These are phyloP conservation scores for Vaccinium myrtillus DNA, from an alignment of 148 eudicot species.

Conservation along the genomic window DNA sequence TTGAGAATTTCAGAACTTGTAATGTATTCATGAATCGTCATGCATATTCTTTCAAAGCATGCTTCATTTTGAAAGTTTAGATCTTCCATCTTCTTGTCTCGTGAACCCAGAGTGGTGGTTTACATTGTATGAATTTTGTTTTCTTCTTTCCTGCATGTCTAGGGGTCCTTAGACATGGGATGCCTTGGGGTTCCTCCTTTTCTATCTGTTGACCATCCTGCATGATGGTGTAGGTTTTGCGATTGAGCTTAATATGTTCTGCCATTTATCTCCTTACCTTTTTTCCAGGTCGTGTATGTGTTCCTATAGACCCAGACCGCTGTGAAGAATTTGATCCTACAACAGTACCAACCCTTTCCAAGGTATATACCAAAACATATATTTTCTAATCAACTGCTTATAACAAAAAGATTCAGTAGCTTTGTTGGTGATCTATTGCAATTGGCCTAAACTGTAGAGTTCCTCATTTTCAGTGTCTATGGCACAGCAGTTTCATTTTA, in stretches of 20 bases:
- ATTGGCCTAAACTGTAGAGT: background rate
- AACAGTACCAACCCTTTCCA: slow-evolving; percentile 77
- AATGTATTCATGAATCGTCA: background rate
- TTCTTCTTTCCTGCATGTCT: background rate
- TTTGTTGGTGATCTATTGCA: background rate
- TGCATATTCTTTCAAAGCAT: background rate
- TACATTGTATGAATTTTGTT: background rate
- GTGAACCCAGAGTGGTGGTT: background rate
- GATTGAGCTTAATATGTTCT: background rate
- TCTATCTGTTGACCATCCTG: background rate
- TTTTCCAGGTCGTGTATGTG: slow-evolving; percentile 75
- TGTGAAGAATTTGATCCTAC: slow-evolving; percentile 93
- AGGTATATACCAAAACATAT: slow-evolving; percentile 36
- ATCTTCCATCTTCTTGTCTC: slow-evolving; percentile 4
- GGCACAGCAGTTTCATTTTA: background rate
- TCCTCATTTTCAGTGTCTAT: background rate
- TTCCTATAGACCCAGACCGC: slow-evolving; percentile 77
- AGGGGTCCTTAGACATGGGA: background rate
- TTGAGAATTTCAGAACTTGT: background rate
- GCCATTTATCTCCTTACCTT: slow-evolving; percentile 5
- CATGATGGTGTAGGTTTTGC: background rate
- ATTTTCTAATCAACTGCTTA: background rate
- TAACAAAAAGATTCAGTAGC: background rate
- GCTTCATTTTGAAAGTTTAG: background rate
- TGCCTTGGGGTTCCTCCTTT: background rate